These are phyloP conservation scores for Tetracladium marchalianum DNA, from an alignment of 495 filamentous ascomycete genomes.

Conservation along the genomic window DNA sequence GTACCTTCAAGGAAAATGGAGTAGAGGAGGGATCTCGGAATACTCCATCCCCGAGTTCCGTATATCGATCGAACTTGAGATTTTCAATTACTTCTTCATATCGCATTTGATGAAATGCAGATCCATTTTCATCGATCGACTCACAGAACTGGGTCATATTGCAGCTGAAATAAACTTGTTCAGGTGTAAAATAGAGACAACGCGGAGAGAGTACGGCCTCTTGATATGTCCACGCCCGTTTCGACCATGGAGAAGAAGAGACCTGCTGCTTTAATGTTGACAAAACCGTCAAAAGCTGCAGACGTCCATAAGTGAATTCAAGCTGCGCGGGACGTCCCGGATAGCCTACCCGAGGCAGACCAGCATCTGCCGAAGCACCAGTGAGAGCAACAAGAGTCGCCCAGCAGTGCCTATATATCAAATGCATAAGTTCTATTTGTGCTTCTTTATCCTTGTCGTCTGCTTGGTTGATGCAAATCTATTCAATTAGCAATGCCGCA, in stretches of 20 bases:
- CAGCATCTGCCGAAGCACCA: slow-evolving; percentile 8
- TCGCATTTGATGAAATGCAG: no score
- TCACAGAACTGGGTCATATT: slow-evolving; percentile 6
- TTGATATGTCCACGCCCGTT: slow-evolving; percentile 18
- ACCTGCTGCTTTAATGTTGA: slow-evolving; percentile 12
- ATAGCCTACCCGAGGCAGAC: slow-evolving; percentile 9
- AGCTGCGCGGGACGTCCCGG: no score
- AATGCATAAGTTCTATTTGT: slow-evolving; percentile 12
- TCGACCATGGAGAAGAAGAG: slow-evolving; percentile 3
- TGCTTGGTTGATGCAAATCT: slow-evolving; percentile 19
- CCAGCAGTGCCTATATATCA: slow-evolving; percentile 10
- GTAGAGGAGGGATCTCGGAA: no score
- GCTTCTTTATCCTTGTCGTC: slow-evolving; percentile 9
- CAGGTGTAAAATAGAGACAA: slow-evolving; percentile 12
- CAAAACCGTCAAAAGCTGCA: slow-evolving; percentile 6
- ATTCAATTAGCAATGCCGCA: no score
- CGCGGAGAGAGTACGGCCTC: slow-evolving; percentile 12
- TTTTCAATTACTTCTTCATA: no score
- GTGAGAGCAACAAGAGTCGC: slow-evolving; percentile 12
- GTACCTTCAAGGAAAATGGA: no score
- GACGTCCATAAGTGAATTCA: slow-evolving; percentile 1
- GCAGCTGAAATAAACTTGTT: slow-evolving; percentile 15
- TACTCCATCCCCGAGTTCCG: no score
- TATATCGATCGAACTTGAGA: no score
- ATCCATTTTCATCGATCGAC: slow-evolving; percentile 3